Percentiles rank a stretch among this genome's conserved stretches.
Evolutionary conservation across 352 stramenopile genomes (phyloP).

Genomic region (Globisporangium barbulae): DNA sequence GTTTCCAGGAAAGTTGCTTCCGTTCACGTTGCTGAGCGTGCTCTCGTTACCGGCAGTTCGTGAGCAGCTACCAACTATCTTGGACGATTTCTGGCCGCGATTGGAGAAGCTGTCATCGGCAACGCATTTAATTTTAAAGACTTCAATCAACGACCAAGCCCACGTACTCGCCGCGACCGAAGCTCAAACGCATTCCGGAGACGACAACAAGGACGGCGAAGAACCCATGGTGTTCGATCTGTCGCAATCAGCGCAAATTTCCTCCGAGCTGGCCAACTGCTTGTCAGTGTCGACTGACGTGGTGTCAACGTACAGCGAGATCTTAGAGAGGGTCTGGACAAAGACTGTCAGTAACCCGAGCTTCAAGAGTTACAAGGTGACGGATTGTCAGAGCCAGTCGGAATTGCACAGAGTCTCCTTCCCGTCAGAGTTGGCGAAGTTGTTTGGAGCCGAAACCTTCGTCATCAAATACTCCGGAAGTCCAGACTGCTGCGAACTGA

Average conservation of each 20-base stretch:
- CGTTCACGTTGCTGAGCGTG: conserved; percentile 66
- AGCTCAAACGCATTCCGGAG: not conserved
- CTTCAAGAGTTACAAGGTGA: conserved; percentile 35
- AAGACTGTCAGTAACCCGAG: conserved; percentile 26
- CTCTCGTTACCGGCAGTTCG: conserved; percentile 62
- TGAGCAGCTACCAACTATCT: conserved; percentile 31
- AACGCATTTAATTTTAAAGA: conserved; percentile 20
- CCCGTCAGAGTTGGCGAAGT: conserved; percentile 37
- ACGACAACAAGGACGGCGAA: not conserved
- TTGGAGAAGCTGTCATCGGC: conserved; percentile 32
- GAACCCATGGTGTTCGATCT: not conserved
- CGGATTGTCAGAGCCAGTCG: conserved; percentile 16
- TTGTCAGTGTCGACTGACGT: conserved; percentile 19
- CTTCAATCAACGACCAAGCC: not conserved
- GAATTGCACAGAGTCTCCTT: conserved; percentile 38
- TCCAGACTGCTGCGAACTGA: conserved; percentile 3
- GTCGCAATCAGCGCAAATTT: conserved; percentile 18
- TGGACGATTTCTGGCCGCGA: conserved; percentile 44
- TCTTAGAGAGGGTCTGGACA: conserved; percentile 40
- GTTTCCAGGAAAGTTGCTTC: conserved; percentile 71
- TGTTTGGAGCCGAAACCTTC: conserved; percentile 44
- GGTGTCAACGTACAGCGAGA: conserved; percentile 27
- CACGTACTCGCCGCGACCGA: not conserved
- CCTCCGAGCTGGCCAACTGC: conserved; percentile 31
- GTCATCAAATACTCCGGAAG: conserved; percentile 28